Base-by-base conservation (phyloP, 2,329 filamentous ascomycete species). In the Cordyceps sp. region DNA sequence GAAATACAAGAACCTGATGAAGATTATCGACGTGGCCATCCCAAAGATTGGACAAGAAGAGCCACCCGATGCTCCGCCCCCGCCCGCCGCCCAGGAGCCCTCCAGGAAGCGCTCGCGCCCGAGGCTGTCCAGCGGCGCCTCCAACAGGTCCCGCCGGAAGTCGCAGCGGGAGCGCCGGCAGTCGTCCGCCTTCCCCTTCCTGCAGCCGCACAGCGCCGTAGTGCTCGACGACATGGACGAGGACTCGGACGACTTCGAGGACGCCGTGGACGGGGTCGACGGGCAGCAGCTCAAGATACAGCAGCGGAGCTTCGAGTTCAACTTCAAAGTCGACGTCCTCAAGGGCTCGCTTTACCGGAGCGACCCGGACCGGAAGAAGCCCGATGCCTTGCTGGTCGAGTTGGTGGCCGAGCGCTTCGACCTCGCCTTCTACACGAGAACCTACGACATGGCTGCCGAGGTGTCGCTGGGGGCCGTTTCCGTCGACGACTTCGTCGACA, bases 1-100 rank as follows among this genome's bases (percentile, higher is more conserved):
- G 24, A 98, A 98, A 52, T 98, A 98, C 62, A 98, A 96, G 59
- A 86, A 74, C 29, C 54, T 98, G 37, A 98, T 99, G 90, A 86
- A 76, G 45, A 66, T 98, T 27, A 88, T 98, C 38, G 88, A 98
- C 37, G 85, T 93, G 35, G 86, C 90, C 0, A 82, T 98, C 36
- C 92, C 90, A 2, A 86, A 80, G 38, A 78, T 96, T 18, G 60
- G 64, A 13, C 61, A 64, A 2, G 53, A 59, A 14, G 36, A 30
- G n/a, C 15, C 33, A 4, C 35, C 36, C 14, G 36, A 29, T 7
- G 32, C 34, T 2, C 34, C 37, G 10, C 27, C 13, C 9, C 19
- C 32, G 15, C 23, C 24, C 8, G 13, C 34, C 1, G 29, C 36
- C 16, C 46, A 53, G 5, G 44, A 52, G 38, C 34, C 46, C 21